Conservation (phyloP, 1,139 yeast genomes). For the Kluyveromyces marxianus region DNA sequence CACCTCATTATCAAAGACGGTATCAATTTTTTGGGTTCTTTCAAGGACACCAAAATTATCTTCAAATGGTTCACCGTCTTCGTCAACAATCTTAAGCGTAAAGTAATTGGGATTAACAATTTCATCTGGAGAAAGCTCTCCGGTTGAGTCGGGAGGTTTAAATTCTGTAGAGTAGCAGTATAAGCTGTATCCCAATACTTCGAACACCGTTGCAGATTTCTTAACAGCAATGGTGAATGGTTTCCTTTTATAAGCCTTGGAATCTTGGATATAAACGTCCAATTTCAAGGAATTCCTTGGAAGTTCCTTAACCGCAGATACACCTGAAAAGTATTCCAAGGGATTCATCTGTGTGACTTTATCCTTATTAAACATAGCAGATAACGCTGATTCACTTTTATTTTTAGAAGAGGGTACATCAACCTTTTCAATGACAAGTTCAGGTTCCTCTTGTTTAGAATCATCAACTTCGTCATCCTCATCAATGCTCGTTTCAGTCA, state of each 20-base stretch:
- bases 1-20: constrained; percentile 63
- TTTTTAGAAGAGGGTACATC: neutral
- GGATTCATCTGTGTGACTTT: constrained; percentile 40
- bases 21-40: constrained; percentile 44
- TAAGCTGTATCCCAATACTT: constrained; percentile 56
- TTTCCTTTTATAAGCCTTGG: constrained; percentile 19
- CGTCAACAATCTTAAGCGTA: constrained; percentile 66
- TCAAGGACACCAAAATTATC: constrained; percentile 64
- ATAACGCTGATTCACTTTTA: constrained; percentile 23
- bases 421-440: constrained; percentile 6
- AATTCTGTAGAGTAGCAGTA: constrained; percentile 26
- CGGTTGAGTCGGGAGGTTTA: constrained; percentile 18
- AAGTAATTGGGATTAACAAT: constrained; percentile 51
- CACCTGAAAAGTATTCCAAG: constrained; percentile 48
- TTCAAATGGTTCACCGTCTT: constrained; percentile 73
- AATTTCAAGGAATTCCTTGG: constrained; percentile 27
- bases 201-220: constrained; percentile 46
- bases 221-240: constrained; percentile 35
- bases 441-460: neutral
- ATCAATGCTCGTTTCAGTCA: constrained; percentile 8
- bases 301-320: constrained; percentile 33
- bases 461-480: constrained; percentile 20
- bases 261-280: constrained; percentile 33
- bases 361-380: constrained; percentile 28
- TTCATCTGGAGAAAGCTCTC: constrained; percentile 15